Base-by-base conservation (phyloP, 1,284 basidiomycete genomes). In the Malassezia globosa region DNA sequence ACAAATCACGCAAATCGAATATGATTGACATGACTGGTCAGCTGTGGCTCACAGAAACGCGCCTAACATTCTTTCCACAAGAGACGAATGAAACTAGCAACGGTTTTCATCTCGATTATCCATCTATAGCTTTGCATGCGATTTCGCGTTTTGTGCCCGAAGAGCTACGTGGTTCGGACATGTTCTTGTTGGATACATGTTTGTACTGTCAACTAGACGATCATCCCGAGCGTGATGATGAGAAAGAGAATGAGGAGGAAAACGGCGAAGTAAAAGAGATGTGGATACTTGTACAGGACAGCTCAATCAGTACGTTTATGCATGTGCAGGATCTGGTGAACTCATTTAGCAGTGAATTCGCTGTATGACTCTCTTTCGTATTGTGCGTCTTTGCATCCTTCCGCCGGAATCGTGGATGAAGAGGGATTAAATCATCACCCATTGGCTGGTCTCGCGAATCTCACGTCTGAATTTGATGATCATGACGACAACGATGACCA, bases 381-480 rank as follows among this genome's bases (percentile, higher is more conserved):
- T 45, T 95, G 90, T 70, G 87, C 90, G 3, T 81, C 89, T 2
- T 77, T 96, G 16, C 87, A 96, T 66, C 88, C 87, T 18, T 74
- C 73, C 2, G 54, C 87, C 22, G 23, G 21, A 79, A 14, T 77
- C 36, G 49, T 61, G 46, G 48, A 36, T 14, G 51, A 46, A 5
- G n/a, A n/a, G n/a, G n/a, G n/a, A n/a, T n/a, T n/a, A n/a, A n/a
- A n/a, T n/a, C n/a, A n/a, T n/a, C 52, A 69, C 47, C 68, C 68
- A 10, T 63, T 71, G 29, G 56, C 66, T 1, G 58, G 56, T 10
- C 43, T 71, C n/a, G 68, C 59, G 4, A 58, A 64, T 1, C 66
- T 70, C 26, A 61, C 61, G 18, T 59, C 64, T 6, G 60, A 58
- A 2, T 46, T 42, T 13, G 40, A 21, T 18, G 75, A 76, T 34